These are phyloP conservation scores for Phylloboletellus chloephorus DNA, from an alignment of 1,284 basidiomycete genomes.

Conservation along the genomic window DNA sequence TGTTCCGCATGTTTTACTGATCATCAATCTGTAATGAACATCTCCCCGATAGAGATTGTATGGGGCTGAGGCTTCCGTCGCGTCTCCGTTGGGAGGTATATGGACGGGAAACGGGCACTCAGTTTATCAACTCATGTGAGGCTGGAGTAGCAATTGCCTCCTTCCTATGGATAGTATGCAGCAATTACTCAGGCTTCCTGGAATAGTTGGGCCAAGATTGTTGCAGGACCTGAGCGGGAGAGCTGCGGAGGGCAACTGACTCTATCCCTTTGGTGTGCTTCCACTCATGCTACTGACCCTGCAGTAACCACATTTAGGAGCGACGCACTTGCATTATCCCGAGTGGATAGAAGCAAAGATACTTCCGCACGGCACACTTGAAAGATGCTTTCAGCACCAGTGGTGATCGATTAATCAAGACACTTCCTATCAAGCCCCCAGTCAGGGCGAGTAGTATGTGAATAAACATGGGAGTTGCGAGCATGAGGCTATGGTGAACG, in stretches of 20 bases:
- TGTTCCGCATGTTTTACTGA: constrained; percentile 63
- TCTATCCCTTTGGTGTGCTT: constrained; percentile 3
- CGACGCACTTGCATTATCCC: too few species aligned
- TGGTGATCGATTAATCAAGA: constrained; percentile 1
- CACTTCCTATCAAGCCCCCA: constrained; percentile 14
- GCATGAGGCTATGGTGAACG: constrained; percentile 14
- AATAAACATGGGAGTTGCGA: constrained; percentile 8
- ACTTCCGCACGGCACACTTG: neutral
- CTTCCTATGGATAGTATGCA: neutral
- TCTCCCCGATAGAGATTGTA: too few species aligned
- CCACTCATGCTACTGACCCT: neutral
- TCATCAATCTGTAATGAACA: constrained; percentile 18
- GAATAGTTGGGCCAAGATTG: neutral
- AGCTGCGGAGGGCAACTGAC: neutral
- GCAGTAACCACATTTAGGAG: constrained; percentile 1
- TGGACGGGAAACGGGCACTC: neutral
- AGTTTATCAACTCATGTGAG: constrained; percentile 3
- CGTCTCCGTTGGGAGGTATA: constrained; percentile 11
- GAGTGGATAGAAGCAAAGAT: too few species aligned
- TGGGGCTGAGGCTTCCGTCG: too few species aligned
- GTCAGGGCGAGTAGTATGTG: constrained; percentile 9
- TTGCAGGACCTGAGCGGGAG: neutral
- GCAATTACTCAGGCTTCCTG: neutral
- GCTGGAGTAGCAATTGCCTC: constrained; percentile 1
- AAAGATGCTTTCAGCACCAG: neutral